These are phyloP conservation scores for Pythium oligandrum DNA, from an alignment of 352 stramenopile genomes.

Conservation along the genomic window DNA sequence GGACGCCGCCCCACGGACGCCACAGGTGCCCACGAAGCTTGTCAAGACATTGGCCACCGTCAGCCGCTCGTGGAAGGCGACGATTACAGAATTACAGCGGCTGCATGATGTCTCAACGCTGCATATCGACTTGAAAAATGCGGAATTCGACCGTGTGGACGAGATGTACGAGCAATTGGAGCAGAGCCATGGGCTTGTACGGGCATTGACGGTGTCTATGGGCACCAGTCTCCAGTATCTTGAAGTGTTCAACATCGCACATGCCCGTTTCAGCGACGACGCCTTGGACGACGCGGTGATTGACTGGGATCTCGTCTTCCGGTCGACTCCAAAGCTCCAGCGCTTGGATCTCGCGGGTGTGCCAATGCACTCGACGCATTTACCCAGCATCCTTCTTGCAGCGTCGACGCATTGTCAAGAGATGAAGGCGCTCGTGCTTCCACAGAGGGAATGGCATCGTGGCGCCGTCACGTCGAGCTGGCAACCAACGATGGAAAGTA, in stretches of 20 bases:
- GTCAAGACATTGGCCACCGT: not conserved
- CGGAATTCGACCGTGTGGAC: not conserved
- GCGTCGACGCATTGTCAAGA: constrained; percentile 7
- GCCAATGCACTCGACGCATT: constrained; percentile 12
- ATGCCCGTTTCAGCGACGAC: constrained; percentile 1
- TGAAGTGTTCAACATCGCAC: constrained; percentile 2
- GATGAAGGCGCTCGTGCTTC: constrained; percentile 17
- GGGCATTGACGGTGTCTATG: constrained; percentile 1
- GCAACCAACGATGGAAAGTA: not conserved
- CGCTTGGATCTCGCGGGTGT: constrained; percentile 16
- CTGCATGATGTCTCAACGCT: not conserved
- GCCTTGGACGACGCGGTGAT: constrained; percentile 2
- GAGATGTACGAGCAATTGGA: not conserved
- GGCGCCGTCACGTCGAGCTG: constrained; percentile 3
- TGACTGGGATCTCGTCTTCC: constrained; percentile 17
- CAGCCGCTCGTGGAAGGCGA: not conserved
- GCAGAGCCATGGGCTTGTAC: not conserved
- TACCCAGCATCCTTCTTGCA: constrained; percentile 6
- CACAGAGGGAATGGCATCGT: constrained; percentile 13
- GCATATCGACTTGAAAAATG: not conserved
- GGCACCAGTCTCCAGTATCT: constrained; percentile 5
- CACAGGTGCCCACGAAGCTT: constrained; percentile 1
- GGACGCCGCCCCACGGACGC: not conserved
- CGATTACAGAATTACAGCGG: constrained; percentile 2
- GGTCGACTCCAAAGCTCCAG: not conserved